A percentile compares a stretch with the other conserved stretches of the same genome.
Evolutionary conservation across 805 yeast species (phyloP).

Genomic region (Alloascoidea hylecoeti): DNA sequence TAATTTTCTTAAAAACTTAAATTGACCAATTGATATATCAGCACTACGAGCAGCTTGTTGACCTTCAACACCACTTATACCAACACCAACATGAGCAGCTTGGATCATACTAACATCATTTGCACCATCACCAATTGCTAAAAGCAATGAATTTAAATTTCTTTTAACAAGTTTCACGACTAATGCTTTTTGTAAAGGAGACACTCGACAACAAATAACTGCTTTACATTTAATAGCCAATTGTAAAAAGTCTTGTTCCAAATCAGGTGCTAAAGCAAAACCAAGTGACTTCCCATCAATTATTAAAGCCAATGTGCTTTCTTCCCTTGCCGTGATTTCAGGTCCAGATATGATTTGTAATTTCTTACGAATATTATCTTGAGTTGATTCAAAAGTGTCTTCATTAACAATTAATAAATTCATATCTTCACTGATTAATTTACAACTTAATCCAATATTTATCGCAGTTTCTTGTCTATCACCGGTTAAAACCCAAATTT

Average conservation of each 20-base stretch:
- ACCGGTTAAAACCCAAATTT: conserved; percentile 96
- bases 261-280: conserved; percentile 68
- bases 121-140: conserved; percentile 98
- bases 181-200: conserved; percentile 92
- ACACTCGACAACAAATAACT: conserved; percentile 94
- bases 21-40: conserved; percentile 93
- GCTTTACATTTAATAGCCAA: conserved; percentile 85
- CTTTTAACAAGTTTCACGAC: conserved; percentile 91
- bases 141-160: conserved; percentile 52
- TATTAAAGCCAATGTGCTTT: conserved; percentile 71
- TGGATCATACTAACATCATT: conserved; percentile 98
- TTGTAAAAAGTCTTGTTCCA: conserved; percentile 65
- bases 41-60: conserved; percentile 99
- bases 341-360: conserved; percentile 57
- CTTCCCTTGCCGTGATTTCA: conserved; percentile 51
- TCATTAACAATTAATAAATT: conserved; percentile 82
- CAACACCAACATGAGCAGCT: conserved; percentile 98
- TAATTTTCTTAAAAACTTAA: conserved; percentile 70
- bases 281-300: conserved; percentile 91
- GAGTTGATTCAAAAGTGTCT: conserved; percentile 64
- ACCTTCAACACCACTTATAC: conserved; percentile 98
- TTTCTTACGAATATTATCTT: conserved; percentile 59
- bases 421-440: conserved; percentile 90
- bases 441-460: conserved; percentile 97
- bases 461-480: conserved; percentile 98